Conservation (phyloP, 257 asterid species). For the Agastache rugosa region DNA sequence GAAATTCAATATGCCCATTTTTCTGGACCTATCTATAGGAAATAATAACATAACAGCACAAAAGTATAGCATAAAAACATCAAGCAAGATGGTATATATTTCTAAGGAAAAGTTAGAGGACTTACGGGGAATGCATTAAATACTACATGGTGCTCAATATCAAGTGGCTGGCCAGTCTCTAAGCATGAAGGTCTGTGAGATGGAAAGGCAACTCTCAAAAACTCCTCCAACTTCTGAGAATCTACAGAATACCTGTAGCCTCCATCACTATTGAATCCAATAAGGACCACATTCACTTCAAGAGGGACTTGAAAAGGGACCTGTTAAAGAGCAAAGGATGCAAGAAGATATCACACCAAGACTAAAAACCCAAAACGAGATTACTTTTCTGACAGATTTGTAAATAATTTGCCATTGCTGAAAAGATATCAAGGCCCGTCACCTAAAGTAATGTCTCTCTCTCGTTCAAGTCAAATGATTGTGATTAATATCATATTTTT, state of each 20-base stretch:
- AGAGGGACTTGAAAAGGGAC: conserved; percentile 99
- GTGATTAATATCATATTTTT: background rate
- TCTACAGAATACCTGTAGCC: conserved; percentile 85
- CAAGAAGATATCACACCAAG: conserved; percentile 34
- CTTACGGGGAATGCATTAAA: conserved; percentile 88
- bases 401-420: background rate
- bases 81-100: conserved; percentile 12
- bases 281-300: conserved; percentile 91
- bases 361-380: background rate
- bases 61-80: conserved; percentile 24
- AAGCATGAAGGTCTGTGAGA: conserved; percentile 92
- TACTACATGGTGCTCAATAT: conserved; percentile 94
- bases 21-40: conserved; percentile 4
- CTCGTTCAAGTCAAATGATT: background rate
- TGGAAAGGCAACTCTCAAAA: conserved; percentile 83
- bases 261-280: conserved; percentile 93
- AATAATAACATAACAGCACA: conserved; percentile 14
- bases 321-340: conserved; percentile 48
- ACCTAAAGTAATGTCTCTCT: background rate
- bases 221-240: conserved; percentile 86
- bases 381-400: background rate
- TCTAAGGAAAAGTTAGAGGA: conserved; percentile 31
- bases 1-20: conserved; percentile 3
- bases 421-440: background rate
- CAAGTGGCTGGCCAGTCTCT: conserved; percentile 97